Evolutionary conservation across 2,329 filamentous ascomycete genomes (phyloP), one percentile per base, ranked within the genome.

Genomic region (Colletotrichum zoysiae): DNA sequence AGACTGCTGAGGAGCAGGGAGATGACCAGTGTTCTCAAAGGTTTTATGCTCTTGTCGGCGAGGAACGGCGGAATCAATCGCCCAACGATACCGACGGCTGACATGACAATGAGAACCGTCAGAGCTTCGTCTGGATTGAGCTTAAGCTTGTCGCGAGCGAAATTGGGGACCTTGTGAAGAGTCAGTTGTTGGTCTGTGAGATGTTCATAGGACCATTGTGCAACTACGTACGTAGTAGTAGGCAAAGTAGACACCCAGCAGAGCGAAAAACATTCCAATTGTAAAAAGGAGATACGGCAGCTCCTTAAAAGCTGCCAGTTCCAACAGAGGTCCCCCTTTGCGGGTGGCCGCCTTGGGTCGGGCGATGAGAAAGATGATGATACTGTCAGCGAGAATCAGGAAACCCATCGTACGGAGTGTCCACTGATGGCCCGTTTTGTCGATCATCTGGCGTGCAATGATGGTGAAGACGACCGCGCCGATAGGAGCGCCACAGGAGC

Each of bases 321-420:
- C 71, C 11, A 73, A 23, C 16, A 73, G 58, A 16, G 71, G 71
- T 1, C 68, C 71, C 0, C 63, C 61, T 38, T 48, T 51, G 9
- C 63, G 58, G 11, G 35, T 67, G 1, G 59, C 58, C 3, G 48
- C 14, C 38, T 68, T 71, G 16, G 71, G 68, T 12, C 63, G 23
- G 6, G 71, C 65, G 7, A 72, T 44, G 23, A 72, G 38, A 14
- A 64, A 64, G 8, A 68, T 38, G 16, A 73, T 35, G 68, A 71
- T 42, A 18, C 62, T 89, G 26, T 90, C 90, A 0, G 88, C 90
- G 1, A 90, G 85, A 78, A 96, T 96, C 40, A 93, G 84, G 75
- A 93, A 92, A 0, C 87, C 91, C 1, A 93, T 80, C 0, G 88
- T 83, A 1, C 91, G 82, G 0, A 88, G 87, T 0, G 89, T 85